Base-by-base conservation (phyloP, 2,329 filamentous ascomycete genomes). In the Beauveria sp. region DNA sequence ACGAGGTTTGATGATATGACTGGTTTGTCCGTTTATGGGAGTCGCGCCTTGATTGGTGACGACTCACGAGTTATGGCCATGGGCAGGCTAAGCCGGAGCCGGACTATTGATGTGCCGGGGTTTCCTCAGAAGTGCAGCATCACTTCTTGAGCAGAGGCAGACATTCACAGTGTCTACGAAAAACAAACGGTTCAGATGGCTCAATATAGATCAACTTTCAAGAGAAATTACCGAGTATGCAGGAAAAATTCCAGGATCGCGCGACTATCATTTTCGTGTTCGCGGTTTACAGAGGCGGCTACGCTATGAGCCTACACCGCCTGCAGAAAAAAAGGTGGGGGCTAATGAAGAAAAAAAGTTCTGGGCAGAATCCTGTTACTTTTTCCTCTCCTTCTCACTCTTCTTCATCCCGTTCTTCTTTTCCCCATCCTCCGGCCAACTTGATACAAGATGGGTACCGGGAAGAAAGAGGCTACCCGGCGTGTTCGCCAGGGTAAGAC, bases 391-490 rank as follows among this genome's bases (percentile, higher is more conserved):
- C 49, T 22, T 60, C 58, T 46, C 58, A 48, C 58, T 60, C 50
- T 38, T 54, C 50, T 48, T 54, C 49, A 18, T 24, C 40, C 26
- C 26, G 26, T n/a, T 54, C n/a, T 48, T 53, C 38, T 49, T 38
- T 50, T 50, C 22, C 28, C 50, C 40, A 54, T 53, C 10, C 26
- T 54, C 42, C 20, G 58, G 50, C 28, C 24, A 53, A 8, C 42
- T 24, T 48, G n/a, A 40, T 66, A 70, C 68, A 71, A 67, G 63
- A 96, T 96, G 92, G 92, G 92, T 77, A 89, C 87, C 70, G 88
- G 86, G 70, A 98, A 98, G 83, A 97, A 97, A 77, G 93, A 98
- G 78, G 87, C 86, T 66, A 84, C 80, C 74, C 88, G 93, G 78
- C 89, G 89, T 74, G 83, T 83, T 79, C 89, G 92, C 75, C 87